Evolutionary conservation across 805 yeast genomes (phyloP).

Genomic region (Lipomyces spencermartinsiae): DNA sequence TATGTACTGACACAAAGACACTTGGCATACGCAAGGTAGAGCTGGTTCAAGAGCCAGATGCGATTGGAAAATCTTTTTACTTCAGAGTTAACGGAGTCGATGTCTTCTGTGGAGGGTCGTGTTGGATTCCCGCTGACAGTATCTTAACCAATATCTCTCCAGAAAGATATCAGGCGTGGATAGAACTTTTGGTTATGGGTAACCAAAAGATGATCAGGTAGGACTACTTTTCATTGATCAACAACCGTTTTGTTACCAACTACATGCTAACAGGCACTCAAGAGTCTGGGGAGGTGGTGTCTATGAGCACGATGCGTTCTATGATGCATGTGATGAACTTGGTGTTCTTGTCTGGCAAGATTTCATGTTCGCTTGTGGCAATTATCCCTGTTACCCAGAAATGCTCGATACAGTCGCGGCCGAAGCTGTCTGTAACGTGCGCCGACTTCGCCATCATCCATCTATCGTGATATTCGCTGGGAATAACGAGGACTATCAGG

Average conservation of each 20-base stretch:
- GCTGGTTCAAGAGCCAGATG: conserved; percentile 45
- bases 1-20: conserved; percentile 25
- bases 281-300: conserved; percentile 61
- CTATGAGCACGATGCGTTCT: conserved; percentile 53
- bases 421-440: conserved; percentile 52
- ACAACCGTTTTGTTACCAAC: too few species aligned
- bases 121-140: conserved; percentile 59
- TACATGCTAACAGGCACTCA: conserved; percentile 33
- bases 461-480: conserved; percentile 54
- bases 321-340: conserved; percentile 53
- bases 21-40: conserved; percentile 55
- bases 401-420: conserved; percentile 48
- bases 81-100: conserved; percentile 52
- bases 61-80: conserved; percentile 51
- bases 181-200: conserved; percentile 49
- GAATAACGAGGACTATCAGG: conserved; percentile 57
- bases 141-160: conserved; percentile 47
- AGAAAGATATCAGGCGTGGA: conserved; percentile 50
- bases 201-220: conserved; percentile 50
- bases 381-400: conserved; percentile 53
- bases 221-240: too few species aligned
- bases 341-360: conserved; percentile 62
- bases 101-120: conserved; percentile 51
- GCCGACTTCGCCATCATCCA: conserved; percentile 52
- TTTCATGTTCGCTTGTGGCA: conserved; percentile 64